A percentile compares a stretch with the other conserved stretches of the same genome.
Evolutionary conservation across 202 grass and related monocot species (phyloP).

Genomic region (Hordeum pubiflorum): DNA sequence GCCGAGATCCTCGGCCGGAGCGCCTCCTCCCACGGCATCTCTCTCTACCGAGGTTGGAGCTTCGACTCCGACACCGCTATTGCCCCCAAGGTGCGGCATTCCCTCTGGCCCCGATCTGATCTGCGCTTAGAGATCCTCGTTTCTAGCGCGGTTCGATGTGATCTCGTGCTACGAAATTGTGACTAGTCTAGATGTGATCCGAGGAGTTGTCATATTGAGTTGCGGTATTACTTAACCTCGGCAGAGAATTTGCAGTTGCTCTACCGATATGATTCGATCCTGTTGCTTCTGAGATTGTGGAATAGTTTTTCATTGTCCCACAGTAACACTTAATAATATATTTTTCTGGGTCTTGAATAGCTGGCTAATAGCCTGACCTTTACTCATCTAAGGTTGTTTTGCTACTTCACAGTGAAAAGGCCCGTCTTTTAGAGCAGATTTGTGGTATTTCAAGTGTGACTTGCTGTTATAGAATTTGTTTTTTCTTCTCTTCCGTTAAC

Average conservation of each 20-base stretch:
- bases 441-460: not conserved
- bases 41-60: slow-evolving; percentile 71
- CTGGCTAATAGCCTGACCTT: slow-evolving; percentile 1
- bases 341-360: not conserved
- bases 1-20: slow-evolving; percentile 80
- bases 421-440: not conserved
- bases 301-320: not conserved
- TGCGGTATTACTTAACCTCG: not conserved
- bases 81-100: slow-evolving; percentile 50
- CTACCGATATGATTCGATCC: not conserved
- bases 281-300: not conserved
- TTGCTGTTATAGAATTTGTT: not conserved
- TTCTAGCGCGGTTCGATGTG: not conserved
- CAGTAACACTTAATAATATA: not conserved
- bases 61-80: slow-evolving; percentile 60
- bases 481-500: not conserved
- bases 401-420: not conserved
- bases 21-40: slow-evolving; percentile 57
- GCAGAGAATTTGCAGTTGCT: not conserved
- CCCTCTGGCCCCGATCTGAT: slow-evolving; percentile 23
- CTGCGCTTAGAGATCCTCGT: slow-evolving; percentile 9
- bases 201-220: not conserved
- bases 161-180: not conserved
- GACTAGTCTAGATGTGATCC: not conserved
- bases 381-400: not conserved